Evolutionary conservation across 2,329 filamentous ascomycete species (phyloP).

Genomic region (Thielaviopsis punctulata): DNA sequence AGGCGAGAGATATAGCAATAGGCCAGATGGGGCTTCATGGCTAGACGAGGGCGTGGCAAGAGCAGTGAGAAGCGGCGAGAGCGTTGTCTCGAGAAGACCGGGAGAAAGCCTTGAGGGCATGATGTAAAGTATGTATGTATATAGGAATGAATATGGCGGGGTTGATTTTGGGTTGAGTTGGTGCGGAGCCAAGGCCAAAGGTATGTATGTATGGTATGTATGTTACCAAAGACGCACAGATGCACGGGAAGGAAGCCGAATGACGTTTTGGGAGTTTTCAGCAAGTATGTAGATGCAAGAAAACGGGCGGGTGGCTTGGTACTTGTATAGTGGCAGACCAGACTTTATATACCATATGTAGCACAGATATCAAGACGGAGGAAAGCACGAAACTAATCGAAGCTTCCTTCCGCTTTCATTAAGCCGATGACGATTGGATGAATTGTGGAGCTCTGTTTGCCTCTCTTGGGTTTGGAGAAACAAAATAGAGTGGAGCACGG

Average conservation of each 20-base stretch:
- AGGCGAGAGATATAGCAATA: constrained; percentile 45
- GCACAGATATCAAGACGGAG: too few species aligned
- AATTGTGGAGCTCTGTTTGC: background rate
- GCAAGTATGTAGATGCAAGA: too few species aligned
- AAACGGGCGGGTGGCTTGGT: too few species aligned
- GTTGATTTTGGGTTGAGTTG: background rate
- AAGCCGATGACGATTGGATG: too few species aligned
- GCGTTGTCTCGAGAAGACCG: constrained; percentile 28
- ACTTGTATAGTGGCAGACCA: too few species aligned
- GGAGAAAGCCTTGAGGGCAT: constrained; percentile 12
- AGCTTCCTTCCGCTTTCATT: too few species aligned
- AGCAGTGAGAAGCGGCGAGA: constrained; percentile 41
- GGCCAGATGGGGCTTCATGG: constrained; percentile 34
- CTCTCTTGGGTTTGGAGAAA: background rate
- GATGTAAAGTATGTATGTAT: background rate
- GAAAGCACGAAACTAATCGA: too few species aligned
- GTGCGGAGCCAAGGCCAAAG: background rate
- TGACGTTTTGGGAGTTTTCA: too few species aligned
- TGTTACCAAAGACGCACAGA: background rate
- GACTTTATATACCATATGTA: too few species aligned
- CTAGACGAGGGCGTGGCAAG: constrained; percentile 42
- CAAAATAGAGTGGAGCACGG: background rate
- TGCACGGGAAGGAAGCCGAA: background rate
- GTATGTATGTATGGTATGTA: too few species aligned
- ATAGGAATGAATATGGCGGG: background rate